Evolutionary conservation across 768 basidiomycete genomes (phyloP), one percentile per base, ranked within the genome.

Genomic region (Suillus placidus): DNA sequence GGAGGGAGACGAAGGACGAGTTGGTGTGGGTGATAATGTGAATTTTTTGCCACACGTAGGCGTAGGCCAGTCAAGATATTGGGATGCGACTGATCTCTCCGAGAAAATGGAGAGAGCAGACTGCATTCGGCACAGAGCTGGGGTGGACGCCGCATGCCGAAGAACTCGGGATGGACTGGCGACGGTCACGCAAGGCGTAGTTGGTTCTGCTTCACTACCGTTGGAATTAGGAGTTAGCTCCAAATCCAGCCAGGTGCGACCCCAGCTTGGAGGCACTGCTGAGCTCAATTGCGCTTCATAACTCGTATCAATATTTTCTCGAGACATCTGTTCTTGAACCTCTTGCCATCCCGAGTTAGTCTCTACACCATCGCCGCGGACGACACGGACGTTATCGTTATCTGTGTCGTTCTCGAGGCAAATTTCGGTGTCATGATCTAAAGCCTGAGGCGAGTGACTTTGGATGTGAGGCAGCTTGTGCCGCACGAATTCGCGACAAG

Each of bases 341-440:
- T 79, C 75, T 63, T 78, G 77, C 74, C 80, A 76, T 65, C 79
- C 79, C 34, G 76, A 70, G 43, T 78, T 79, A 20, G 78, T 82
- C 71, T 88, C 87, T 5, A 86, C 81, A 20, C 92, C 92, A 72
- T 93, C 92, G 35, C 91, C 91, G 60, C 87, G 81, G 16, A 94
- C 92, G 45, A 93, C 81, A 26, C 85, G 86, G 4, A 88, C 80
- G 10, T 84, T 82, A 45, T 87, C 87, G 66, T 82, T 91, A 70
- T 87, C 85, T 34, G 92, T 92, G 71, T 94, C 93, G 60, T 84
- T 74, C 64, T 88, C 90, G 20, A 94, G 81, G 34, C 80, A 83
- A 52, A 80, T 82, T 75, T 92, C 89, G 6, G 86, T 85, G 30
- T 81, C 74, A 26, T 78, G 76, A 51, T 82, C 85, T 57, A 93